Evolutionary conservation across 345 rosid species (phyloP).

Genomic region (Psidium friedrichsthalianum): DNA sequence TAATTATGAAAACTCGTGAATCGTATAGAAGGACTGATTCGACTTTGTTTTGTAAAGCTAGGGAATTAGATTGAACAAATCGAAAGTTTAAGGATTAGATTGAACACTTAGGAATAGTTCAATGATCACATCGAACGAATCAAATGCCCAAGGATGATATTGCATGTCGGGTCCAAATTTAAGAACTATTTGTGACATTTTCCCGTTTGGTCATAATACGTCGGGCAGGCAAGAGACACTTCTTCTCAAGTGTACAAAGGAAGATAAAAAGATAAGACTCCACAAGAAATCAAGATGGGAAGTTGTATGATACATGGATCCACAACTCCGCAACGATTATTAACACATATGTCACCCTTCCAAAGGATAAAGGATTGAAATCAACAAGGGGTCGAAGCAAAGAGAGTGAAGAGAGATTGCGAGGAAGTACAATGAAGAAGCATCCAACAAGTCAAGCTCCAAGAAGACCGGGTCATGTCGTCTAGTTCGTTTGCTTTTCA

Average conservation of each 20-base stretch:
- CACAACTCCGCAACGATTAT: neutral
- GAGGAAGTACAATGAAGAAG: neutral
- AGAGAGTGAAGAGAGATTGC: neutral
- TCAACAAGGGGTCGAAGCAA: neutral
- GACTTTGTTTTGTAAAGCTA: neutral
- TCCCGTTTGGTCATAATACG: neutral
- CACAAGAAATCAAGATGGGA: neutral
- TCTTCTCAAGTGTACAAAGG: neutral
- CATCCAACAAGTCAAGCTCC: neutral
- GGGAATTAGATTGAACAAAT: neutral
- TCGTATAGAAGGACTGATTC: neutral
- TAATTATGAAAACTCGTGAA: neutral
- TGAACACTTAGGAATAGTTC: neutral
- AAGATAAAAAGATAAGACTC: neutral
- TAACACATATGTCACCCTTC: neutral
- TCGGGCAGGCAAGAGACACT: neutral
- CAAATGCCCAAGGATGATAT: neutral
- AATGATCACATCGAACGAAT: rapidly evolving
- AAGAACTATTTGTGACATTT: neutral
- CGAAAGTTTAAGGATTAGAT: neutral
- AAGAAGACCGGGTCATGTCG: neutral
- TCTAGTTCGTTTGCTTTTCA: neutral
- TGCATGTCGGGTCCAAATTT: neutral
- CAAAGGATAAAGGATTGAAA: neutral
- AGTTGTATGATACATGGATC: neutral